Conservation (phyloP, 441 rosid genomes). For the Eruca vesicaria region DNA sequence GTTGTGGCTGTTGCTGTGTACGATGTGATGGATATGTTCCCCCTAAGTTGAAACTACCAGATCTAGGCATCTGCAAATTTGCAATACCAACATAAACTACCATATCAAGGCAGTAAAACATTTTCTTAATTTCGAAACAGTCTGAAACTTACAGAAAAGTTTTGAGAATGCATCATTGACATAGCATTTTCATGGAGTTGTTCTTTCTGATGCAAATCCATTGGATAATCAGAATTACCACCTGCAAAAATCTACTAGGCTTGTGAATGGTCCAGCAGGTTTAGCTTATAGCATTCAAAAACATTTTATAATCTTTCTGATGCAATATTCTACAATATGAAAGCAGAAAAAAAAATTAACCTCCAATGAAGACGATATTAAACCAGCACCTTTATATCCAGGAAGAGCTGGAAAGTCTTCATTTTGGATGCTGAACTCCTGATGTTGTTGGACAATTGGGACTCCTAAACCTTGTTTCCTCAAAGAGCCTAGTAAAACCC, state of each 20-base stretch:
- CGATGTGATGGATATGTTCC: slow-evolving; percentile 83
- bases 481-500: slow-evolving; percentile 69
- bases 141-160: slow-evolving; percentile 71
- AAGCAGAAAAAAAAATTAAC: slow-evolving; percentile 5
- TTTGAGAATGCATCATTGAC: too few species aligned
- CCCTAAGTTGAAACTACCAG: slow-evolving; percentile 85
- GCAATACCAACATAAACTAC: slow-evolving; percentile 13
- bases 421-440: slow-evolving; percentile 99
- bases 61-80: slow-evolving; percentile 73
- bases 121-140: slow-evolving; percentile 1
- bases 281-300: slow-evolving; percentile 7
- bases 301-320: slow-evolving; percentile 14
- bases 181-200: slow-evolving; percentile 90
- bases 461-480: slow-evolving; percentile 86
- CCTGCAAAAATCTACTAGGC: slow-evolving; percentile 59
- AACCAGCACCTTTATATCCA: slow-evolving; percentile 82
- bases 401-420: slow-evolving; percentile 99
- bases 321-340: slow-evolving; percentile 8
- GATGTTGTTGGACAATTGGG: slow-evolving; percentile 92
- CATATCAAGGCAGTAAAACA: neutral
- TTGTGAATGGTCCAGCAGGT: slow-evolving; percentile 33
- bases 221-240: slow-evolving; percentile 82
- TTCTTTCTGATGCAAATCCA: slow-evolving; percentile 95
- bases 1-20: slow-evolving; percentile 88
- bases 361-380: slow-evolving; percentile 12